Conservation (phyloP, 352 stramenopile species). For the Hyaloperonospora brassicae region DNA sequence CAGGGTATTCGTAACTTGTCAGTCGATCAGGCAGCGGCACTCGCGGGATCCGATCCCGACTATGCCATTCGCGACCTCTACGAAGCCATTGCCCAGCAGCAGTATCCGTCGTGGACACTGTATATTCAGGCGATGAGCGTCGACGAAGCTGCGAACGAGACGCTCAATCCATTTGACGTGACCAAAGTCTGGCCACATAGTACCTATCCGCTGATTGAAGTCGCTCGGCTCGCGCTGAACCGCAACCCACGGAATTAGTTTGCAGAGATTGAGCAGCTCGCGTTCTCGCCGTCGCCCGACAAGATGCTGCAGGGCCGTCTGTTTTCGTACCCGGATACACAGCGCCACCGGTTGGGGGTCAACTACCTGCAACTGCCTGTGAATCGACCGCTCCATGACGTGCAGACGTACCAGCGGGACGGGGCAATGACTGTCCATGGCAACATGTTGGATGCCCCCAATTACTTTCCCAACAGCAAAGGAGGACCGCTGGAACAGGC, state of each 20-base stretch:
- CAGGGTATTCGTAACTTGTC: conserved; percentile 85
- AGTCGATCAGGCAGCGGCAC: conserved; percentile 58
- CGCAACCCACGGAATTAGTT: conserved; percentile 87
- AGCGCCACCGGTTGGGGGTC: conserved; percentile 79
- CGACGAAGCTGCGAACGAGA: conserved; percentile 43
- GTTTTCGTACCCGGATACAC: conserved; percentile 87
- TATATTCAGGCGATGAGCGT: conserved; percentile 90
- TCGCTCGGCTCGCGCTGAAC: conserved; percentile 79
- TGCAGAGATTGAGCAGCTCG: conserved; percentile 86
- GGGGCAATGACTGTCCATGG: conserved; percentile 50
- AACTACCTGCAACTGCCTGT: conserved; percentile 89
- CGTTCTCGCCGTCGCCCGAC: conserved; percentile 81
- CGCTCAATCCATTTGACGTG: conserved; percentile 89
- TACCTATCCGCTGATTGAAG: conserved; percentile 76
- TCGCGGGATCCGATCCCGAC: conserved; percentile 75
- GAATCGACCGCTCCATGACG: conserved; percentile 66
- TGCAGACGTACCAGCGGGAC: conserved; percentile 68
- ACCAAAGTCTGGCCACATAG: conserved; percentile 90
- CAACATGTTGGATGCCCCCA: conserved; percentile 53
- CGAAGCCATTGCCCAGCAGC: conserved; percentile 74
- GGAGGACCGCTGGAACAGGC: conserved; percentile 31
- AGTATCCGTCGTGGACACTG: conserved; percentile 84
- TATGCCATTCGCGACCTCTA: conserved; percentile 89
- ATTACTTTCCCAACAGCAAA: conserved; percentile 76
- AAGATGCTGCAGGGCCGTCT: conserved; percentile 85